Evolutionary conservation across 805 yeast species (phyloP).

Genomic region (Komagataella pastoris): DNA sequence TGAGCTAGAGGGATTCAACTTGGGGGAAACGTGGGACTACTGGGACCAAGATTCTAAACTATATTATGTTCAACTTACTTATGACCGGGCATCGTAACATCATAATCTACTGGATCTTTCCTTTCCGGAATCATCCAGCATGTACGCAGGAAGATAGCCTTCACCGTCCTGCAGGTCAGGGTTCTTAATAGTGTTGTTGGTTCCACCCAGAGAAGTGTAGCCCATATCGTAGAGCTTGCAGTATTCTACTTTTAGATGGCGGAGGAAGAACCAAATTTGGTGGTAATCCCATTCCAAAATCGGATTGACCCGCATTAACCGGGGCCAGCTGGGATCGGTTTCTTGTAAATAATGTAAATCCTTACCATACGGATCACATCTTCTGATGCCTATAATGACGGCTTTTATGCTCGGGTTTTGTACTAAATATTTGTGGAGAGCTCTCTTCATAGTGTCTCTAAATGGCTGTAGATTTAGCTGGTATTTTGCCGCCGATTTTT

Average conservation of each 20-base stretch:
- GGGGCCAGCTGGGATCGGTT: conserved; percentile 91
- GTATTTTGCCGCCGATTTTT: conserved; percentile 37
- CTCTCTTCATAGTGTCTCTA: conserved; percentile 42
- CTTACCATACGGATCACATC: conserved; percentile 76
- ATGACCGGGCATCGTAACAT: conserved; percentile 7
- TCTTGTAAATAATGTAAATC: conserved; percentile 43
- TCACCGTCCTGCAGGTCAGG: conserved; percentile 31
- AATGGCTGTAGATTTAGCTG: conserved; percentile 33
- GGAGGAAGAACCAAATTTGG: conserved; percentile 76
- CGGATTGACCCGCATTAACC: conserved; percentile 75
- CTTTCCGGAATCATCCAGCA: conserved; percentile 43
- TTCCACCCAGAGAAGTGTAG: conserved; percentile 83
- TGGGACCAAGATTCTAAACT: conserved; percentile 64
- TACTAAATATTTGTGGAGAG: conserved; percentile 50
- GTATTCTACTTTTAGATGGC: conserved; percentile 44
- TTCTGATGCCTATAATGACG: conserved; percentile 77
- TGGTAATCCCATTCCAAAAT: conserved; percentile 77
- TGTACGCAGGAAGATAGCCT: conserved; percentile 37
- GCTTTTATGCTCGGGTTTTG: conserved; percentile 45
- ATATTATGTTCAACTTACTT: conserved; percentile 62
- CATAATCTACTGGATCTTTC: conserved; percentile 30
- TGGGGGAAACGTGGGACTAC: conserved; percentile 44
- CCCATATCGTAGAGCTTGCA: conserved; percentile 74
- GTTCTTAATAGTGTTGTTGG: conserved; percentile 55
- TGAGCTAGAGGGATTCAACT: conserved; percentile 12